Evolutionary conservation across 106 monocot species (phyloP).

Genomic region (Dioscorea dumetorum): DNA sequence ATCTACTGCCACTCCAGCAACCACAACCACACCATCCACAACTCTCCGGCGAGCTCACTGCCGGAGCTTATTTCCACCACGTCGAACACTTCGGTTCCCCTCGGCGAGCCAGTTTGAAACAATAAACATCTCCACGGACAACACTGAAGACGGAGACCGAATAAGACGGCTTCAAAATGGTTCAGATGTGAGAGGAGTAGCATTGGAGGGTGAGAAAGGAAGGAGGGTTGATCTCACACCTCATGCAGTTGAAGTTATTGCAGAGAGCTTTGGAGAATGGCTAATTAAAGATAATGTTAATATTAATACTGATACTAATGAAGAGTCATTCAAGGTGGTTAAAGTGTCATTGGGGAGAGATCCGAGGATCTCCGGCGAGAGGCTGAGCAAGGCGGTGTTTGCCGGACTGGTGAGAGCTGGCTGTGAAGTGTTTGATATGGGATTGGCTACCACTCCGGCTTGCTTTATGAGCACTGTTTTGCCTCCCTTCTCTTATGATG

Average conservation of each 20-base stretch:
- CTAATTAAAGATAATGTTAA: conserved; percentile 9
- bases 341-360: conserved; percentile 47
- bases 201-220: conserved; percentile 49
- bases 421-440: conserved; percentile 47
- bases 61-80: too few species aligned
- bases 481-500: conserved; percentile 31
- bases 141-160: conserved; percentile 11
- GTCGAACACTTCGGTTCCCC: too few species aligned
- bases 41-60: too few species aligned
- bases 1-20: too few species aligned
- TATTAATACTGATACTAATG: background rate
- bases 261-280: conserved; percentile 61
- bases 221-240: conserved; percentile 39
- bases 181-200: conserved; percentile 49
- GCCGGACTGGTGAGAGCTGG: conserved; percentile 36
- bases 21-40: too few species aligned
- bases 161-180: conserved; percentile 51
- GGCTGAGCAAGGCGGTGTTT: conserved; percentile 28
- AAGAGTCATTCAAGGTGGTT: background rate
- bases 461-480: conserved; percentile 60
- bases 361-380: conserved; percentile 31
- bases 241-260: conserved; percentile 36
- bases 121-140: background rate
- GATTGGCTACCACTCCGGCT: conserved; percentile 54
- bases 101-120: too few species aligned